Conservation (phyloP, 352 stramenopile species). For the Globisporangium abappressorium region DNA sequence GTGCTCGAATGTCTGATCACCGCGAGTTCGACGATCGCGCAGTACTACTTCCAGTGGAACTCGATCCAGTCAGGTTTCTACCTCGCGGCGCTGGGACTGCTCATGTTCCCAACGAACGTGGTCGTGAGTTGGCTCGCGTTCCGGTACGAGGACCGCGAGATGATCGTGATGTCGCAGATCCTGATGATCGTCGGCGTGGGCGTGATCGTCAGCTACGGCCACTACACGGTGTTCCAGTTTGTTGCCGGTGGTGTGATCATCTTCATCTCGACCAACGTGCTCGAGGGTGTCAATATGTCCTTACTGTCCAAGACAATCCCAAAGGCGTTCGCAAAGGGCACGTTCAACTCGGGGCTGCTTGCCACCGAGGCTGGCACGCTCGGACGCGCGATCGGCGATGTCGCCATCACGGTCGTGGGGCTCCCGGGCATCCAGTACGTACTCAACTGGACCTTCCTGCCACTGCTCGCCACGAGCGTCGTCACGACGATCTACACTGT, state of each 20-base stretch:
- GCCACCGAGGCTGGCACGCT: conserved; percentile 91
- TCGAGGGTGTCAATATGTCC: conserved; percentile 93
- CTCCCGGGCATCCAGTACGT: conserved; percentile 80
- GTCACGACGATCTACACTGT: conserved; percentile 69
- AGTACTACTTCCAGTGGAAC: conserved; percentile 91
- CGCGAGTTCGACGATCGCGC: conserved; percentile 75
- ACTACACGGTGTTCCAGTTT: conserved; percentile 88
- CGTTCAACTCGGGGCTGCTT: conserved; percentile 94
- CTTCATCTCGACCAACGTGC: conserved; percentile 91
- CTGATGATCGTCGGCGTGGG: conserved; percentile 89
- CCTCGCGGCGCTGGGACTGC: conserved; percentile 80
- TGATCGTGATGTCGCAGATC: conserved; percentile 85
- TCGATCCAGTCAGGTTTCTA: conserved; percentile 84
- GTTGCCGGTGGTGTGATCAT: conserved; percentile 86
- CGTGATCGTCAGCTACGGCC: conserved; percentile 82
- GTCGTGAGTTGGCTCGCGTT: conserved; percentile 87
- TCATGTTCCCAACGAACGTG: conserved; percentile 93
- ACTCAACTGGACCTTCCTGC: conserved; percentile 81
- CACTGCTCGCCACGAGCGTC: conserved; percentile 51
- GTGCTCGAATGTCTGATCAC: conserved; percentile 90
- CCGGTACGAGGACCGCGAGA: conserved; percentile 89
- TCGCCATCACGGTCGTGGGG: conserved; percentile 81
- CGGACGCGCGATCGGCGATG: conserved; percentile 82
- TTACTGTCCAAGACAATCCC: conserved; percentile 93
- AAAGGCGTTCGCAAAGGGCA: conserved; percentile 89